Evolutionary conservation across 257 asterid genomes (phyloP).

Genomic region (Solanum medicagineum): DNA sequence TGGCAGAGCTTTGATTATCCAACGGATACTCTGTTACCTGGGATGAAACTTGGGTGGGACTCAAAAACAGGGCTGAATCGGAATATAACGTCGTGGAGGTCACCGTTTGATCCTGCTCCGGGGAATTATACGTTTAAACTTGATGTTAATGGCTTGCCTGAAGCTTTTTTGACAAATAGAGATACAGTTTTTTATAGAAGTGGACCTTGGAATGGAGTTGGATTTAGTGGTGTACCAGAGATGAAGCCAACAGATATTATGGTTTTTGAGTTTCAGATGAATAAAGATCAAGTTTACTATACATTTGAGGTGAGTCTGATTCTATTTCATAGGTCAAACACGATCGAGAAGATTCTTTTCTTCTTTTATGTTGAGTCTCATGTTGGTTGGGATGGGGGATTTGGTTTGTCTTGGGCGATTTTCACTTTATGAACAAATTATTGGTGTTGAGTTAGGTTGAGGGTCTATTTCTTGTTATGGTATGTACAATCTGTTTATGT

Average conservation of each 20-base stretch:
- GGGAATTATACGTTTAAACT: conserved; percentile 50
- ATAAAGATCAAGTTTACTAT: conserved; percentile 18
- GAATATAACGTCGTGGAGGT: conserved; percentile 50
- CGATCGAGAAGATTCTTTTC: neutral
- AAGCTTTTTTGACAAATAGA: conserved; percentile 12
- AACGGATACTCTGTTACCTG: conserved; percentile 54
- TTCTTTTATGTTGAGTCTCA: neutral
- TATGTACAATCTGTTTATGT: neutral
- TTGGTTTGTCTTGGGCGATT: too few species aligned
- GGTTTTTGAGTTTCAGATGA: conserved; percentile 18
- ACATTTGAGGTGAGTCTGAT: neutral
- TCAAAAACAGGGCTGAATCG: conserved; percentile 37
- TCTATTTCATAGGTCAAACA: neutral
- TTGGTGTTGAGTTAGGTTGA: neutral
- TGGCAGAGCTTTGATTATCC: conserved; percentile 78
- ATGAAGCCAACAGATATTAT: conserved; percentile 24
- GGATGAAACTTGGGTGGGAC: conserved; percentile 80
- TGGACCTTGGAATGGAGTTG: conserved; percentile 77
- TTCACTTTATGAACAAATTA: neutral
- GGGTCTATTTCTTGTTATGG: neutral
- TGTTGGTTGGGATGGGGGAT: neutral
- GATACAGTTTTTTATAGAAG: conserved; percentile 22
- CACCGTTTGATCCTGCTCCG: conserved; percentile 42
- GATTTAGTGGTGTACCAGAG: conserved; percentile 61
- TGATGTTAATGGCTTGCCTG: conserved; percentile 47